These are phyloP conservation scores for Poa pratensis DNA, from an alignment of 176 grass and related monocot species.

Conservation along the genomic window DNA sequence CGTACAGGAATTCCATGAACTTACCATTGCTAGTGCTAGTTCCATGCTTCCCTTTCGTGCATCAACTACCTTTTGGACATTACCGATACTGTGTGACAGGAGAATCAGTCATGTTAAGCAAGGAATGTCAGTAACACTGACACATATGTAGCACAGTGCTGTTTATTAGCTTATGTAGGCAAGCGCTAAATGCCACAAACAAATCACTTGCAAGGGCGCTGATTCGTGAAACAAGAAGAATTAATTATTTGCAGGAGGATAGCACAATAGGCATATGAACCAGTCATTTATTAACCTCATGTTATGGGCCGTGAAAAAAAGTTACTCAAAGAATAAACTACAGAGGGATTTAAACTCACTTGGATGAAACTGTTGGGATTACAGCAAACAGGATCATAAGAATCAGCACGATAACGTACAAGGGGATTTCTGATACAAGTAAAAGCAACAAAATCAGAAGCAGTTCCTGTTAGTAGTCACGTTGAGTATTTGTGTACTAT, in stretches of 20 bases:
- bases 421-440: slow-evolving; percentile 76
- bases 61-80: slow-evolving; percentile 84
- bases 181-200: neutral
- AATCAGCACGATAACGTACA: slow-evolving; percentile 79
- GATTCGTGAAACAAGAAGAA: slow-evolving; percentile 24
- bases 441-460: slow-evolving; percentile 41
- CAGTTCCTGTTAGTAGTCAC: neutral
- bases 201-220: neutral
- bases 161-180: slow-evolving; percentile 17
- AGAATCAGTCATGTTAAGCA: slow-evolving; percentile 41
- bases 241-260: slow-evolving; percentile 32
- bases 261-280: neutral
- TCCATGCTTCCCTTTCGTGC: slow-evolving; percentile 88
- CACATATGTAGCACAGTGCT: neutral
- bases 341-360: slow-evolving; percentile 57
- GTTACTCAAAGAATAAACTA: neutral
- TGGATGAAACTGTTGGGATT: slow-evolving; percentile 87
- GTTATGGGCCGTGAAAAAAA: neutral
- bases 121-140: neutral
- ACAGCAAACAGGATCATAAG: slow-evolving; percentile 77
- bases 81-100: slow-evolving; percentile 60
- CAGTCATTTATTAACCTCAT: slow-evolving; percentile 25
- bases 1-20: slow-evolving; percentile 29
- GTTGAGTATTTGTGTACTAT: neutral
- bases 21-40: slow-evolving; percentile 90